These are phyloP conservation scores for Serendipita sp. DNA, from an alignment of 768 basidiomycete species.

Conservation along the genomic window DNA sequence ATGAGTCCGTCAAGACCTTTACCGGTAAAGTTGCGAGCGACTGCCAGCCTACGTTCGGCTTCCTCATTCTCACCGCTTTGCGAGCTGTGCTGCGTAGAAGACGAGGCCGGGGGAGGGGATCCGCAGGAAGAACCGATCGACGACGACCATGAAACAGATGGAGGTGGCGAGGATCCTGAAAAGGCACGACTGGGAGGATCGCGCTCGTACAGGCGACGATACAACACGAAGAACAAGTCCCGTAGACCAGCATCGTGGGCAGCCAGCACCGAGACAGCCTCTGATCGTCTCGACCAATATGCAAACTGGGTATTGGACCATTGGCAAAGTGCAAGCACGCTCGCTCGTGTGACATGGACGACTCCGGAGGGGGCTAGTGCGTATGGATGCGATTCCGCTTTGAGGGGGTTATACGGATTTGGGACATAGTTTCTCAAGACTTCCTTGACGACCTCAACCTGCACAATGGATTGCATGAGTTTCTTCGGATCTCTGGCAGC, in stretches of 20 bases:
- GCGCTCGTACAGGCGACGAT: slow-evolving; percentile 25
- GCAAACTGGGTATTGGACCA: slow-evolving; percentile 6
- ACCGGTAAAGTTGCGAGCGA: slow-evolving; percentile 28
- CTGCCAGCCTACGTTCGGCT: slow-evolving; percentile 20
- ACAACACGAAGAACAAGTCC: slow-evolving; percentile 27
- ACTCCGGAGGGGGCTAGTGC: slow-evolving; percentile 25
- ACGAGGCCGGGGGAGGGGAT: slow-evolving; percentile 9
- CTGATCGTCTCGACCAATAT: slow-evolving; percentile 4
- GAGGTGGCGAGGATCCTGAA: slow-evolving; percentile 14
- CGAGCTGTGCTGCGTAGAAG: slow-evolving; percentile 14
- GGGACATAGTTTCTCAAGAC: slow-evolving; percentile 33
- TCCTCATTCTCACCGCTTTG: slow-evolving; percentile 21
- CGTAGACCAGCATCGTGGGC: slow-evolving; percentile 27
- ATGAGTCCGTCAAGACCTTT: slow-evolving; percentile 36
- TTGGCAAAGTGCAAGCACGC: slow-evolving; percentile 18
- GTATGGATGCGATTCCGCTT: slow-evolving; percentile 30
- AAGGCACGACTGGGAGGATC: slow-evolving; percentile 1
- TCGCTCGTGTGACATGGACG: slow-evolving; percentile 33
- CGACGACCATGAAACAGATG: slow-evolving; percentile 13
- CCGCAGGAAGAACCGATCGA: slow-evolving; percentile 14
- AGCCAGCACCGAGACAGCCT: slow-evolving; percentile 31
- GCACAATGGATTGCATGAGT: not conserved
- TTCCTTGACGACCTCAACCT: slow-evolving; percentile 33
- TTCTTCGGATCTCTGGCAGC: not conserved
- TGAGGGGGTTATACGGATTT: slow-evolving; percentile 39